Evolutionary conservation across 805 yeast genomes (phyloP).

Genomic region (Starmerella geochares): DNA sequence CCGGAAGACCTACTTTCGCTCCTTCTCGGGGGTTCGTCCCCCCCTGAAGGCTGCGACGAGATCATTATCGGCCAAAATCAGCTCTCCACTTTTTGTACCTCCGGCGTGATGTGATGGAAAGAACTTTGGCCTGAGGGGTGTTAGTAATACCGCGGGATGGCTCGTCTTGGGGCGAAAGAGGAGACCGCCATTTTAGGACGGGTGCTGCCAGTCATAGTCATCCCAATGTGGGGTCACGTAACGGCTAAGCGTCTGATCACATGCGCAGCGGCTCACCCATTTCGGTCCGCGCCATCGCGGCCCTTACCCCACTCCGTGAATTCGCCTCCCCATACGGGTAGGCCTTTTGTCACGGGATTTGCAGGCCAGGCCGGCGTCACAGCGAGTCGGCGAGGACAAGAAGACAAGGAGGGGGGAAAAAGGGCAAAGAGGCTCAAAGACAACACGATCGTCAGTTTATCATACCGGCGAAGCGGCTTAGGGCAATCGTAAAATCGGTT

Average conservation of each 20-base stretch:
- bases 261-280: neutral
- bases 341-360: no score
- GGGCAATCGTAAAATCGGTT: no score
- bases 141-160: conserved; percentile 4
- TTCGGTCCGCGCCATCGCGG: no score
- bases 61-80: conserved; percentile 7
- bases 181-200: neutral
- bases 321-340: no score
- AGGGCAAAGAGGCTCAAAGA: no score
- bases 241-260: neutral
- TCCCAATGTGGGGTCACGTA: neutral
- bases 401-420: no score
- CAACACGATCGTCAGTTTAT: no score
- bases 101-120: conserved; percentile 1
- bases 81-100: neutral
- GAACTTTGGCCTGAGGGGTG: conserved; percentile 4
- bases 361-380: no score
- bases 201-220: neutral
- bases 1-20: neutral
- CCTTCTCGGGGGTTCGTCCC: conserved; percentile 7
- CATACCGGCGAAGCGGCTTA: no score
- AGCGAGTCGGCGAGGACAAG: no score
- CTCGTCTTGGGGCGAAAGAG: conserved; percentile 6
- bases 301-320: no score
- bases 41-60: conserved; percentile 15